Base-by-base conservation (phyloP, 1,284 basidiomycete species). In the Moesziomyces globuligerus region DNA sequence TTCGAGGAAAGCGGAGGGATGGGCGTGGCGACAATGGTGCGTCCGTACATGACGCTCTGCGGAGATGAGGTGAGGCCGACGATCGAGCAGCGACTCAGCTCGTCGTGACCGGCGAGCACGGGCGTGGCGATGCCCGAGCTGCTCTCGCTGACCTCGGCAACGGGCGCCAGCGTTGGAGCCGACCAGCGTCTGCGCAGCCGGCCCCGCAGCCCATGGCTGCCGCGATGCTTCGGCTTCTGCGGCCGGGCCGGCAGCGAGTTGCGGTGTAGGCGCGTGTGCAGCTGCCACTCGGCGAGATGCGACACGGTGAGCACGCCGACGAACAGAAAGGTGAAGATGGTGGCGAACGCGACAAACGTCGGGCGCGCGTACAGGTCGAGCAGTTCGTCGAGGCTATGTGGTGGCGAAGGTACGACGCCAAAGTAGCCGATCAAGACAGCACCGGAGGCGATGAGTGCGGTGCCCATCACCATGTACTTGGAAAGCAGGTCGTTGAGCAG, bases 371-470 rank as follows among this genome's bases (percentile, higher is more conserved):
- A 95, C 7, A 97, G 86, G 23, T 83, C 83, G 24, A 98, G 86
- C 32, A 98, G 87, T 82, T 95, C 92, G 68, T 94, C 91, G 15
- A 98, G 86, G 1, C 90, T 90, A 74, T 91, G 92, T n/a, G 91
- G 92, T 11, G 88, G 88, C 82, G 96, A 93, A n/a, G 91, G 89
- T 0, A 97, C 91, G 56, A 94, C 91, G 48, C 94, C 94, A 82
- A 95, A 97, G 55, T 93, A 86, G 20, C 91, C 93, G 59, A 98
- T 94, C 57, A 95, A 86, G 29, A 93, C 89, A 1, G 94, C 94
- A 28, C 94, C 94, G 11, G 89, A 88, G 1, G 92, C 91, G 66
- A 98, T 94, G 75, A 96, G 86, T 28, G 90, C 83, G 4, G 93
- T 96, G 24, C 93, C 94, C 11, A 91, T 83, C 49, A 93, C 85